phyloP scores from a whole-genome alignment of 257 asterid species.

The Parsonsia alboflavescens region DNA sequence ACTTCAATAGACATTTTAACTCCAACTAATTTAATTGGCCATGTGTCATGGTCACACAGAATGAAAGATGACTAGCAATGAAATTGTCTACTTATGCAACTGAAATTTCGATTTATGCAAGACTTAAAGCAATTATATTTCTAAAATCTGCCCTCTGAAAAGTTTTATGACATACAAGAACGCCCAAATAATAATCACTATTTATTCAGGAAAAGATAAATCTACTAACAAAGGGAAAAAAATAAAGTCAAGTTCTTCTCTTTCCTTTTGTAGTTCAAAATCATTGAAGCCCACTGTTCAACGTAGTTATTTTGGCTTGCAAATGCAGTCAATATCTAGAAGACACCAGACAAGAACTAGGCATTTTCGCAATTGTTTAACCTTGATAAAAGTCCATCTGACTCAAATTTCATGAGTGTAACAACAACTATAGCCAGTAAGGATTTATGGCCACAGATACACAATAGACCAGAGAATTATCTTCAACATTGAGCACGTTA shows the following conservation, averaged over 20 bases:
- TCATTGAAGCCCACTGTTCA: neutral
- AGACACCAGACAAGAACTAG: neutral
- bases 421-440: neutral
- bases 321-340: neutral
- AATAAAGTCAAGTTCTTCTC: neutral
- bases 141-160: neutral
- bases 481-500: neutral
- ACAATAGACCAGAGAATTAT: neutral
- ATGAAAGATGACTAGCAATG: neutral
- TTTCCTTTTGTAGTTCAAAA: neutral
- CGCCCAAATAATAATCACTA: neutral
- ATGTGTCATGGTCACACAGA: neutral
- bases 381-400: neutral
- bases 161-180: neutral
- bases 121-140: neutral
- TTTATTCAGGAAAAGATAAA: neutral
- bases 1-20: neutral
- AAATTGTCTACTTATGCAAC: neutral
- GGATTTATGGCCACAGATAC: neutral
- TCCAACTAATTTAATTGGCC: neutral
- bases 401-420: neutral
- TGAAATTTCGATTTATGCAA: neutral
- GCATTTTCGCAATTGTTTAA: neutral
- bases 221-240: neutral
- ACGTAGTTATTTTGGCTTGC: neutral